Evolutionary conservation across 1,139 yeast species (phyloP), one percentile per base, ranked within the genome.

Genomic region (Suhomyces bokatorum): DNA sequence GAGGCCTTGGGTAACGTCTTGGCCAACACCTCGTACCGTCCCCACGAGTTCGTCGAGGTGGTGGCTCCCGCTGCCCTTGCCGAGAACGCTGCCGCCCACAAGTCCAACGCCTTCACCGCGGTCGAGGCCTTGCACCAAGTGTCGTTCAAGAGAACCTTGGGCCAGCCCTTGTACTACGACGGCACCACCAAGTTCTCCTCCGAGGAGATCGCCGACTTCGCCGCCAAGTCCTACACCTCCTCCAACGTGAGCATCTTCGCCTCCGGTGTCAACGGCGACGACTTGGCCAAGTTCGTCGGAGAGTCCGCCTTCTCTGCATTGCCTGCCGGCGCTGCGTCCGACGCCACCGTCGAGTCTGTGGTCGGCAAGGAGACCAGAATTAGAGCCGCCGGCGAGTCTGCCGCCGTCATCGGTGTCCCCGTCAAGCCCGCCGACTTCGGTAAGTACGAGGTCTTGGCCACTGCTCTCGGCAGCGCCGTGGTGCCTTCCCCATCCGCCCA

Each of bases 131-230:
- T 91, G 63, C 95, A 88, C 73, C 81, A 81, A 59, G 73, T 83
- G 48, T 81, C 96, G 39, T 93, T 87, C 83, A 87, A 95, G 78
- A 77, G 72, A 53, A 98, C 97, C 44, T 82, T 88, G 62, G 98
- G 97, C 60, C 82, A 84, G 70, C 85, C 97, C 55, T 76, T 89
- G 59, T 78, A 78, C 64, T 88, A 81, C 63, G 87, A 87, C 66
- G 87, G 89, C 45, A 68, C 75, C 63, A 69, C 72, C 53, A 69
- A 74, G 52, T 72, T 84, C 53, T 56, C 88, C 39, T 61, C 82
- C 45, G 90, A 84, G 46, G 90, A 85, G 51, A 75, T 93, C 62
- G 75, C 78, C 59, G 68, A 67, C 41, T 88, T 75, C 62, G 93
- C 96, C 54, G 69, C 79, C 56, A 72, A 80, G 59, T 87, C 80